Conservation (phyloP, 495 filamentous ascomycete genomes). For the Penicillium canescens region DNA sequence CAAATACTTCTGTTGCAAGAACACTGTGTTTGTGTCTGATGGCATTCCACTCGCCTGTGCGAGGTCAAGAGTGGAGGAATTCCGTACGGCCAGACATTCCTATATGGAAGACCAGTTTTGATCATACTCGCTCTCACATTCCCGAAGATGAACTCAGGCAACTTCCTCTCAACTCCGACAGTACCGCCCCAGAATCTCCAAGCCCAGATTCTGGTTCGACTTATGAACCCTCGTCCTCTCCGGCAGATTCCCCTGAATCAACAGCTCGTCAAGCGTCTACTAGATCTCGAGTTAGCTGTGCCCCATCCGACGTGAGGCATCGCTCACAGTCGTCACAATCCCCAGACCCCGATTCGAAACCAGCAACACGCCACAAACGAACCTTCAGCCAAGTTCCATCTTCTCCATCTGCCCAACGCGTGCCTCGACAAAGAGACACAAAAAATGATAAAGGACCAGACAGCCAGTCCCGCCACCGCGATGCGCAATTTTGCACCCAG, state of each 20-base stretch:
- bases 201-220: slow-evolving; percentile 18
- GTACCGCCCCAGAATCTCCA: slow-evolving; percentile 9
- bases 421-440: slow-evolving; percentile 13
- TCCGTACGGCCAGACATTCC: slow-evolving; percentile 10
- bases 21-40: slow-evolving; percentile 32
- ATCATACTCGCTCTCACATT: slow-evolving; percentile 20
- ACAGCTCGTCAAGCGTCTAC: slow-evolving; percentile 16
- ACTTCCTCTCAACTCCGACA: slow-evolving; percentile 14
- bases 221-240: slow-evolving; percentile 22
- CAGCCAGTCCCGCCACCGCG: slow-evolving; percentile 3
- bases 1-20: slow-evolving; percentile 21
- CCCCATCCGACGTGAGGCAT: no score
- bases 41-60: slow-evolving; percentile 19
- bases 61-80: slow-evolving; percentile 35
- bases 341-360: no score
- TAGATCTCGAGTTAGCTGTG: slow-evolving; percentile 22
- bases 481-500: slow-evolving; percentile 44
- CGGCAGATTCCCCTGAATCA: slow-evolving; percentile 10
- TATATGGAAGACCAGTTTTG: slow-evolving; percentile 26
- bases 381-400: no score
- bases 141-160: slow-evolving; percentile 20
- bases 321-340: no score
- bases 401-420: no score
- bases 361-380: no score
- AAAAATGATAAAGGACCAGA: slow-evolving; percentile 8